Evolutionary conservation across 78 protist species (phyloP), one percentile per base, ranked within the genome.

Genomic region (Planoprotostelium fungivorum): DNA sequence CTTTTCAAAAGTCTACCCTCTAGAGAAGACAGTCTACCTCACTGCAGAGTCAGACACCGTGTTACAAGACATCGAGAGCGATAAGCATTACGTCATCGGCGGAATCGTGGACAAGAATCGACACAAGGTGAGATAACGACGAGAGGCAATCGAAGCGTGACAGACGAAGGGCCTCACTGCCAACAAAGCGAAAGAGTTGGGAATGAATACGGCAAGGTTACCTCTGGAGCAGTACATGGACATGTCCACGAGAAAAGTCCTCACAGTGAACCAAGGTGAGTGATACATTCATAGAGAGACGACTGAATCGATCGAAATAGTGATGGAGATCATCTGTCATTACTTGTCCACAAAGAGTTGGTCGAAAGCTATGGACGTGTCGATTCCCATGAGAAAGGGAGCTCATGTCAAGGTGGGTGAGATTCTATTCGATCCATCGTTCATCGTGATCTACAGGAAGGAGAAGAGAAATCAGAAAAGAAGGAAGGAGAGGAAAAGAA

Each of bases 91-190:
- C 38, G 84, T 93, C 63, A 90, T 93, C 35, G 96, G 96, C 1
- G 96, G 93, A 0, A 0, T 94, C 86, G 94, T 94, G 28, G 96
- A 94, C 84, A 93, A 91, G 87, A 94, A 94, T 85, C 35, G 89
- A 0, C 86, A 84, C 91, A 94, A 94, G 73, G 73, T 51, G 73
- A 16, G 73, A n/a, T n/a, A n/a, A n/a, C n/a, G n/a, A n/a, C n/a
- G n/a, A n/a, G n/a, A n/a, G n/a, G n/a, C n/a, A n/a, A n/a, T n/a
- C n/a, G n/a, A n/a, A n/a, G n/a, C n/a, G n/a, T n/a, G n/a, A n/a
- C 73, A 51, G 16, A 25, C 31, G 16, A 5, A 51, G 91, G 89
- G 88, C n/a, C 85, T 88, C 83, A 34, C 88, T 9, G 31, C 28
- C 38, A 28, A 29, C 0, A 34, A 28, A 0, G 94, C 94, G 28